Conservation (phyloP, 2,329 filamentous ascomycete genomes). For the Knoxdaviesia capensis region DNA sequence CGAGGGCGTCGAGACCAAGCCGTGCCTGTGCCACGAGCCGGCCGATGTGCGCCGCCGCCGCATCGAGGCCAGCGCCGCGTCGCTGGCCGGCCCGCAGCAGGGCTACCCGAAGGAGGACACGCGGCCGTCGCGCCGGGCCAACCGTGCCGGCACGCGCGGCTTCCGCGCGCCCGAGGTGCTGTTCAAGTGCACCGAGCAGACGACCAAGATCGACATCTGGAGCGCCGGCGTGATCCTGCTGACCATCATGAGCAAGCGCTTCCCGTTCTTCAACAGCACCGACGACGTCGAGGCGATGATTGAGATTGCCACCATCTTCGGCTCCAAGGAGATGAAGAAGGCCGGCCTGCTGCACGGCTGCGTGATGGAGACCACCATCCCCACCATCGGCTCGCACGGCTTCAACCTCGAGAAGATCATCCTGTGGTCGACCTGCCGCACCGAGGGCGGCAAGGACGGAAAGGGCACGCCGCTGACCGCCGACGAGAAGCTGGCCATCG, state of each 20-base stretch:
- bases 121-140: slow-evolving; percentile 72
- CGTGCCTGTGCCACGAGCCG: slow-evolving; percentile 61
- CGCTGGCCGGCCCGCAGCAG: slow-evolving; percentile 28
- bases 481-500: slow-evolving; percentile 53
- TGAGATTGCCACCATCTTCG: slow-evolving; percentile 92
- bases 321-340: slow-evolving; percentile 61
- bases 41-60: slow-evolving; percentile 39
- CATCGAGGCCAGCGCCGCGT: slow-evolving; percentile 36
- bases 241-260: slow-evolving; percentile 80
- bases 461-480: slow-evolving; percentile 30
- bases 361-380: slow-evolving; percentile 81
- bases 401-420: slow-evolving; percentile 87
- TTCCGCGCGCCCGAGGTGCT: slow-evolving; percentile 94
- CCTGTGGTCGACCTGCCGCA: slow-evolving; percentile 77
- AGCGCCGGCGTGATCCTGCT: slow-evolving; percentile 90
- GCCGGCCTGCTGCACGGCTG: slow-evolving; percentile 74
- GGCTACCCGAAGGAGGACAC: slow-evolving; percentile 83
- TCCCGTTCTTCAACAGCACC: slow-evolving; percentile 97
- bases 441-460: slow-evolving; percentile 33
- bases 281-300: slow-evolving; percentile 96
- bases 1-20: slow-evolving; percentile 55
- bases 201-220: slow-evolving; percentile 90
- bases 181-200: slow-evolving; percentile 92
- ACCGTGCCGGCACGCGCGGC: slow-evolving; percentile 82
- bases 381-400: slow-evolving; percentile 68